Evolutionary conservation across 1,284 basidiomycete genomes (phyloP).

Genomic region (Tranzscheliella williamsii): DNA sequence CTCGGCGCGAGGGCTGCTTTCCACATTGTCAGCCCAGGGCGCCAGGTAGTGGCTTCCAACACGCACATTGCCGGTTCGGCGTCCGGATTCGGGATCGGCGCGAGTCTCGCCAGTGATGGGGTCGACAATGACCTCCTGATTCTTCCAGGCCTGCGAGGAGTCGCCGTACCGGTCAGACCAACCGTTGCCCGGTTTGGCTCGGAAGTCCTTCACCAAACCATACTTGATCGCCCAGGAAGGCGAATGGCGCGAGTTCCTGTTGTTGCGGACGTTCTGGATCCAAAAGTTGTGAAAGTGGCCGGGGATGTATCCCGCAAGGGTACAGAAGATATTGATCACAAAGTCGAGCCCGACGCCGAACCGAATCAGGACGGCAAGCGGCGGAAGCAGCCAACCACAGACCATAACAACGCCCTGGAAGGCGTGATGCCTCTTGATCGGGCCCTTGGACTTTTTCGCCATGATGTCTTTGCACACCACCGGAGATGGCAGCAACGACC

Average conservation of each 20-base stretch:
- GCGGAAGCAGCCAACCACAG: conserved; percentile 39
- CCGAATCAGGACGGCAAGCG: conserved; percentile 79
- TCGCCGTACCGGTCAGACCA: conserved; percentile 45
- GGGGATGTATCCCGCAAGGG: conserved; percentile 71
- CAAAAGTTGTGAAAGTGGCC: conserved; percentile 84
- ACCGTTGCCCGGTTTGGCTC: conserved; percentile 36
- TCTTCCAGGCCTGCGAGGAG: conserved; percentile 16
- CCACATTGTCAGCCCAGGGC: conserved; percentile 43
- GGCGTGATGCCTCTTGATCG: conserved; percentile 70
- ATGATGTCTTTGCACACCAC: too few relatives aligned
- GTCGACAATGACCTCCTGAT: conserved; percentile 39
- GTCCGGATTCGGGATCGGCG: conserved; percentile 17
- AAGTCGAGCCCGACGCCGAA: conserved; percentile 93
- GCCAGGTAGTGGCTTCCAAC: conserved; percentile 20
- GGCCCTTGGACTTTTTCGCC: conserved; percentile 19
- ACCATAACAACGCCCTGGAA: conserved; percentile 73
- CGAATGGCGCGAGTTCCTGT: conserved; percentile 84
- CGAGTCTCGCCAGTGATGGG: conserved; percentile 43
- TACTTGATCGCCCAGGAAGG: conserved; percentile 82
- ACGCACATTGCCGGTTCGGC: conserved; percentile 30
- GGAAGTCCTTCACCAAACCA: conserved; percentile 46
- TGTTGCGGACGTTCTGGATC: conserved; percentile 88
- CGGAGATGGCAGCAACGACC: too few relatives aligned
- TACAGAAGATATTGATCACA: conserved; percentile 86
- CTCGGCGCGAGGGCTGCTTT: conserved; percentile 37